Conservation (phyloP, 140 eudicot species). For the Anethum foeniculum region DNA sequence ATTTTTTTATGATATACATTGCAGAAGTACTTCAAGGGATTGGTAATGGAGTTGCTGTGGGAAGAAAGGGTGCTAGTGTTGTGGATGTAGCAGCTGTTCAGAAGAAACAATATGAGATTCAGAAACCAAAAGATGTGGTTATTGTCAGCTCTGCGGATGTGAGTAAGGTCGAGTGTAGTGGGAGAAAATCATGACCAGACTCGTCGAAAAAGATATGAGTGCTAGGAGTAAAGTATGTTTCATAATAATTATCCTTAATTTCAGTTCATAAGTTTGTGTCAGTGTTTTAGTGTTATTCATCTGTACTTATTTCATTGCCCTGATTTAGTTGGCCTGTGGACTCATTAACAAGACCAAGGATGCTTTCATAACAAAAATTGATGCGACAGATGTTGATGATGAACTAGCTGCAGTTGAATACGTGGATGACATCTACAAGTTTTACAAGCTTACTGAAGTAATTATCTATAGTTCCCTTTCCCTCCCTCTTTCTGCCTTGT, state of each 20-base stretch:
- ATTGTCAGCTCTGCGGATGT: conserved; percentile 30
- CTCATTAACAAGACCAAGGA: neutral
- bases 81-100: conserved; percentile 7
- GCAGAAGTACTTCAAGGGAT: conserved; percentile 24
- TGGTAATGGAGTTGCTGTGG: conserved; percentile 11
- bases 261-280: neutral
- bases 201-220: conserved; percentile 29
- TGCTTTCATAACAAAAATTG: neutral
- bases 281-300: neutral
- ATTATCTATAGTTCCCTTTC: neutral
- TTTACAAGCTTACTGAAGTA: conserved; percentile 6
- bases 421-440: conserved; percentile 10
- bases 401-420: conserved; percentile 13
- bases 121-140: conserved; percentile 11
- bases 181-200: conserved; percentile 2
- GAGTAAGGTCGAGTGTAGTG: conserved; percentile 5
- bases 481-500: neutral
- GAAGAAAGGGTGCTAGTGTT: conserved; percentile 7
- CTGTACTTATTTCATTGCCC: neutral
- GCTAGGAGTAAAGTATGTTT: conserved; percentile 47
- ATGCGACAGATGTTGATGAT: conserved; percentile 10
- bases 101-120: conserved; percentile 11
- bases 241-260: neutral
- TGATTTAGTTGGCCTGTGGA: conserved; percentile 10
- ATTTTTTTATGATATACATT: neutral